Evolutionary conservation across 2,329 filamentous ascomycete species (phyloP), one percentile per base, ranked within the genome.

Genomic region (Apiospora kogelbergensis): DNA sequence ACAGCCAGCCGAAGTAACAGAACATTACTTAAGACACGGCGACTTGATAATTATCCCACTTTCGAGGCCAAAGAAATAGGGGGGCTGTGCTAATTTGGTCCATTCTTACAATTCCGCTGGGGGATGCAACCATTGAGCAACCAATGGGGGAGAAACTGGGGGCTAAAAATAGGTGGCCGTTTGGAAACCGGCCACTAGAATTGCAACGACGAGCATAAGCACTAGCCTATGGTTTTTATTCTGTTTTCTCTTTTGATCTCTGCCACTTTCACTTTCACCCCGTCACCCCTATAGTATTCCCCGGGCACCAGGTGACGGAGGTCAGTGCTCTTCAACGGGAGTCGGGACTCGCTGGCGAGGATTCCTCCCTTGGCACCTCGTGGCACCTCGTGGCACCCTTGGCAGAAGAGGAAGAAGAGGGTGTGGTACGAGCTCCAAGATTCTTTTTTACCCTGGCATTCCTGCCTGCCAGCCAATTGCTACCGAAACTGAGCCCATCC

Each of bases 301-400:
- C 24, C 6, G n/a, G n/a, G n/a, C n/a, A n/a, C 17, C 48, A 30
- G 24, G 48, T 13, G 48, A 30, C 13, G 15, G 7, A 33, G 48
- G 48, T 57, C 26, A 57, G 26, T 57, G 48, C 48, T 33, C 15
- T 57, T 33, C 48, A 57, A 57, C 48, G 48, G 48, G 48, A 57
- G 26, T 57, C 48, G 48, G 48, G 45, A 48, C 45, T 48, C 42
- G n/a, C 46, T 37, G 30, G 20, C 7, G 26, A 37, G 53, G n/a
- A 20, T 60, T 37, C 17, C 9, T 60, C 30, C 30, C 53, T 60
- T 60, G 53, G 53, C 48, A 33, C 7, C 48, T 57, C 48, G 48
- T 65, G 63, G 63, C 63, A 65, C 41, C 41, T 65, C 63, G 41
- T 65, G 63, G 63, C 63, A 65, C 63, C 63, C 63, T 45, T 65